phyloP scores from a whole-genome alignment of 2,329 filamentous ascomycete genomes.

The Rhynchosporium graminicola region DNA sequence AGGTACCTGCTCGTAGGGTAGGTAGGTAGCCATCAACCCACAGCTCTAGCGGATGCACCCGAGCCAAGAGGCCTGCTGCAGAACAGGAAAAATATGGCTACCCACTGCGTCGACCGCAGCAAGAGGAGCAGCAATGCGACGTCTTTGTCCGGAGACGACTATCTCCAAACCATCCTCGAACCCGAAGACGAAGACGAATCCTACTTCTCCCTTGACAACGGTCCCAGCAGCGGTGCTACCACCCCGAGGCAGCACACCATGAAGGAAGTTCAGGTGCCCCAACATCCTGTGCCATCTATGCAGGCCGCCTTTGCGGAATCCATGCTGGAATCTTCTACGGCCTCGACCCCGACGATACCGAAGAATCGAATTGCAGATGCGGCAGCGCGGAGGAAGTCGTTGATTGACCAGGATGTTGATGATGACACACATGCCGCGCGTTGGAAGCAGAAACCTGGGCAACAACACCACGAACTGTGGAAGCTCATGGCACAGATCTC shows the following conservation, averaged over 20 bases:
- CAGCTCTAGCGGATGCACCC: slow-evolving; percentile 11
- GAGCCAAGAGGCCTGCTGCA: not conserved
- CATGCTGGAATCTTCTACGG: slow-evolving; percentile 67
- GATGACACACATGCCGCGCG: slow-evolving; percentile 70
- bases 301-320: slow-evolving; percentile 84
- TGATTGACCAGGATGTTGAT: slow-evolving; percentile 68
- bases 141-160: slow-evolving; percentile 1
- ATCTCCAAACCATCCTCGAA: slow-evolving; percentile 10
- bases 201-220: slow-evolving; percentile 4
- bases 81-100: not conserved
- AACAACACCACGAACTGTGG: slow-evolving; percentile 82
- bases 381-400: slow-evolving; percentile 61
- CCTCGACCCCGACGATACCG: slow-evolving; percentile 49
- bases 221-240: slow-evolving; percentile 16
- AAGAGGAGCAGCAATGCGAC: not conserved
- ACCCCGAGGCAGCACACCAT: slow-evolving; percentile 30
- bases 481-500: slow-evolving; percentile 91
- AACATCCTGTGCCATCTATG: slow-evolving; percentile 74
- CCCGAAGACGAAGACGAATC: not conserved
- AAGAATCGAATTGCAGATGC: slow-evolving; percentile 57
- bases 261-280: slow-evolving; percentile 44
- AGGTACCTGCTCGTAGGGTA: not conserved
- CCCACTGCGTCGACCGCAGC: not conserved
- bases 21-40: not conserved
- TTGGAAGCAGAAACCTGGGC: slow-evolving; percentile 75